Percentiles rank a stretch among this genome's conserved stretches.
Conservation (phyloP, 805 yeast genomes). For the Metschnikowia arizonensis region DNA sequence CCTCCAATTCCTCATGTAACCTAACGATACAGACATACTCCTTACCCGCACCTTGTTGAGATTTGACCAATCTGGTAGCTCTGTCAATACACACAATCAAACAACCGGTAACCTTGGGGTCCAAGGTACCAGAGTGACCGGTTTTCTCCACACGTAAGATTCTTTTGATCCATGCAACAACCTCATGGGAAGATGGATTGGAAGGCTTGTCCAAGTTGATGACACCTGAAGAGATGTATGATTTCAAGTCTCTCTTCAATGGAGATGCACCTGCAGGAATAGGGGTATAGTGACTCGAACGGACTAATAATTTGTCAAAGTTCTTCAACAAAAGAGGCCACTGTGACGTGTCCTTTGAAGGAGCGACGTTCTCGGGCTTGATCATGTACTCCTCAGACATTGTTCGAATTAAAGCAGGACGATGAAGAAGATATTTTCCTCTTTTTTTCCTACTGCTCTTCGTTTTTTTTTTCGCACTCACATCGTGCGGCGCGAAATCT, state of each 20-base stretch:
- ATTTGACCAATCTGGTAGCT: constrained; percentile 95
- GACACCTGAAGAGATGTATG: constrained; percentile 90
- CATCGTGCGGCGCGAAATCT: constrained; percentile 29
- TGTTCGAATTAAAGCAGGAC: constrained; percentile 8
- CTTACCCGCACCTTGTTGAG: constrained; percentile 99
- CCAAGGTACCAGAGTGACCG: constrained; percentile 98
- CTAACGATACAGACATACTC: constrained; percentile 98
- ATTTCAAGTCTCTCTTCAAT: constrained; percentile 85
- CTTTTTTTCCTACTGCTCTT: constrained; percentile 8
- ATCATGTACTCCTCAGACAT: constrained; percentile 74
- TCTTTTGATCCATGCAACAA: constrained; percentile 98
- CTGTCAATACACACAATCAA: constrained; percentile 96
- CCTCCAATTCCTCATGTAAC: constrained; percentile 88
- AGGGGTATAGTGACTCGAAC: constrained; percentile 97
- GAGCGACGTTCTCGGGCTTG: constrained; percentile 79
- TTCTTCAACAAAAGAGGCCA: constrained; percentile 95
- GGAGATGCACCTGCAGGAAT: constrained; percentile 96
- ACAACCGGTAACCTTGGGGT: constrained; percentile 98
- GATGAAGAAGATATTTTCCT: constrained; percentile 9
- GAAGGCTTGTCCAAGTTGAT: constrained; percentile 97
- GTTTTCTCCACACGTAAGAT: constrained; percentile 94
- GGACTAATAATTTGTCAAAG: constrained; percentile 88
- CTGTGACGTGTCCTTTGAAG: constrained; percentile 81
- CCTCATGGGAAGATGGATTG: constrained; percentile 98
- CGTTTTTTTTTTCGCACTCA: constrained; percentile 17